Evolutionary conservation across 305 asterid species (phyloP).

Genomic region (Fraxinus velutina): DNA sequence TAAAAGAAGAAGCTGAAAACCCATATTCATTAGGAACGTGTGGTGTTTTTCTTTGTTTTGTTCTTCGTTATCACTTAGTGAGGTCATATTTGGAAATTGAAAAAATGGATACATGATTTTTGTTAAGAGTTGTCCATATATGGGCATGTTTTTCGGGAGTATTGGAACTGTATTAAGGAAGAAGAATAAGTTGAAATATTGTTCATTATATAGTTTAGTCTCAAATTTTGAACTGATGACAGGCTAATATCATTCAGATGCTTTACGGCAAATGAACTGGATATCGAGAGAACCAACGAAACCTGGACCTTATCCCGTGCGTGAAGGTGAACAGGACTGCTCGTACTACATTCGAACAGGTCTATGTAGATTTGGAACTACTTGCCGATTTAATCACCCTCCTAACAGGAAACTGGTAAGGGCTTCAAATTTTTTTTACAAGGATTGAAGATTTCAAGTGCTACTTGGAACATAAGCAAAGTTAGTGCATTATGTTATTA

Average conservation of each 20-base stretch:
- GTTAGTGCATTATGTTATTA: slow-evolving; percentile 1
- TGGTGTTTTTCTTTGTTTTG: background rate
- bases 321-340: slow-evolving; percentile 94
- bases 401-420: slow-evolving; percentile 83
- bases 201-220: background rate
- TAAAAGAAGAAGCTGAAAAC: background rate
- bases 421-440: background rate
- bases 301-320: slow-evolving; percentile 76
- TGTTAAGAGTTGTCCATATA: background rate
- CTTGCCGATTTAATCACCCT: slow-evolving; percentile 97
- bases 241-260: slow-evolving; percentile 47
- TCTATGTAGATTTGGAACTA: slow-evolving; percentile 84
- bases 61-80: background rate
- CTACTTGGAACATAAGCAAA: background rate
- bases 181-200: background rate
- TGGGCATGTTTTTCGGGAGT: background rate
- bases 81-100: background rate
- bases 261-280: slow-evolving; percentile 72
- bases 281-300: slow-evolving; percentile 72
- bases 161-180: background rate
- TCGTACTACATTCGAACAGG: slow-evolving; percentile 96
- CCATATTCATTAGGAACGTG: background rate
- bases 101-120: background rate
- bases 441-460: background rate
- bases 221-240: slow-evolving; percentile 21